Conservation (phyloP, 163 green algal genomes). For the Prototheca cutis region DNA sequence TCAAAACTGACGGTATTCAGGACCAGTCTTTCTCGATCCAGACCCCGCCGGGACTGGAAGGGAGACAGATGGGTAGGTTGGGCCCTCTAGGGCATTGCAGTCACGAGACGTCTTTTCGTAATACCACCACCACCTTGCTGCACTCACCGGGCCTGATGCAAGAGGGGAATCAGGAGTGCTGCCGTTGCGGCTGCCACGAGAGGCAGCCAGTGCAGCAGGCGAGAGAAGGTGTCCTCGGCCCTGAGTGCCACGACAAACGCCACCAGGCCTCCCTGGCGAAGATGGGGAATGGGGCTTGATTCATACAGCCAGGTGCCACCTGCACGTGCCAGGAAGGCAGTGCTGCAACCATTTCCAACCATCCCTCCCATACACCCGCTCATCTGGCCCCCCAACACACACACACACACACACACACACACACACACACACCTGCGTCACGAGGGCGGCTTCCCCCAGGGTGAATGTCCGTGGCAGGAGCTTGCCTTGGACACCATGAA, state of each 20-base stretch:
- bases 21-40: too few relatives aligned
- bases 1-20: too few relatives aligned
- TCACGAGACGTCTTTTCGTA: too few relatives aligned
- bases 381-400: too few relatives aligned
- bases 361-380: neutral
- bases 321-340: neutral
- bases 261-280: neutral
- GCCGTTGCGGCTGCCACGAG: neutral
- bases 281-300: neutral
- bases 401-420: neutral
- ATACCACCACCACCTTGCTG: too few relatives aligned
- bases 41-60: too few relatives aligned
- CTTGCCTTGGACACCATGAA: neutral
- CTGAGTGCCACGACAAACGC: neutral
- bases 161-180: neutral
- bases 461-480: conserved; percentile 5
- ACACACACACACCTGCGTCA: conserved; percentile 8
- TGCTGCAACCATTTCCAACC: neutral
- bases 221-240: neutral
- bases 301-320: neutral
- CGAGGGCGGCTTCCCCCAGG: conserved; percentile 27
- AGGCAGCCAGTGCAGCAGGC: neutral
- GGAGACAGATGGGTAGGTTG: too few relatives aligned
- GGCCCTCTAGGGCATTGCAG: too few relatives aligned
- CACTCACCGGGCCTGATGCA: too few relatives aligned